Base-by-base conservation (phyloP, 768 basidiomycete species). In the Lentinus brumalis region DNA sequence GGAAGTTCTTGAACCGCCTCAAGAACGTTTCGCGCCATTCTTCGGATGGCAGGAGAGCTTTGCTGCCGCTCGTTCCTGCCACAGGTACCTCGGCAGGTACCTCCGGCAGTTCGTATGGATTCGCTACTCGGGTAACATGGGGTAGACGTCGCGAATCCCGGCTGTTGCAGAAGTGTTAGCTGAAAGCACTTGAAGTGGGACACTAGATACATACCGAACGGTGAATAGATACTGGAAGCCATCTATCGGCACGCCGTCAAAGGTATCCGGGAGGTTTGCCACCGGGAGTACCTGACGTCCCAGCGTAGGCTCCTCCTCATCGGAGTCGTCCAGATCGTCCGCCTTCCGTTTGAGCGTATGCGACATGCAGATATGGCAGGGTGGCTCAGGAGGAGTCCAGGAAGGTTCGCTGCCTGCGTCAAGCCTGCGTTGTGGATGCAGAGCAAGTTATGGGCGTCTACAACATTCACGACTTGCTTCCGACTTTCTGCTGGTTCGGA, bases 181-280 rank as follows among this genome's bases (percentile, higher is more conserved):
- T 12, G 14, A 12, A 29, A 2, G 26, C 46, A 12, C 21, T 9
- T 49, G 26, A 49, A 21, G 35, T 35, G 6, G 3, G 46, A 49
- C 15, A 44, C 8, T 11, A 11, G 6, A 44, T 16, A 10, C 46
- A 29, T 30, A 91, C 92, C 92, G 83, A 45, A 93, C 92, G 53
- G 84, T 84, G 73, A 93, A 92, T 45, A 94, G 78, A 71, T 94
- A 93, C 67, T 93, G 81, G 80, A 89, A 65, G 2, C 92, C 92
- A 73, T 93, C 87, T 67, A 74, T 71, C 0, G 92, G 91, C 51
- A 80, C 81, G 29, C 78, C 83, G 63, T 84, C 75, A 69, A 88
- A 94, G 68, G 88, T 79, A 18, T 75, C 70, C n/a, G 91, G 89
- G 52, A 94, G 80, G 67, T 86, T 81, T 18, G 92, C 91, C n/a